phyloP scores from a whole-genome alignment of 108 stramenopile species.

The Cyclotella choctawhatcheeana region DNA sequence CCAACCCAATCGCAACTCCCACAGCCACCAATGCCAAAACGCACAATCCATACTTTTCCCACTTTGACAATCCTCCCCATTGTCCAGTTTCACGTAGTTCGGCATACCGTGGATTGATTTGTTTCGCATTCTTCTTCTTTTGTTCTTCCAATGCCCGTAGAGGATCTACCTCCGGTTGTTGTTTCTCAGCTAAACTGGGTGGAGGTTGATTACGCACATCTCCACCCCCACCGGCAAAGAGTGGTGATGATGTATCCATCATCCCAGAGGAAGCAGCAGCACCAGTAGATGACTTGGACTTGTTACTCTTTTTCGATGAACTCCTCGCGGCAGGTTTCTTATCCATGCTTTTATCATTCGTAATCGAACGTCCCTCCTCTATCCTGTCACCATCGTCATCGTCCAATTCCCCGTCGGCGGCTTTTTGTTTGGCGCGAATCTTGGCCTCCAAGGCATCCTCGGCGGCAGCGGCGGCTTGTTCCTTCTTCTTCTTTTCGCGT shows the following conservation, averaged over 20 bases:
- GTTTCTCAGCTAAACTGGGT: neutral
- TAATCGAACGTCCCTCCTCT: neutral
- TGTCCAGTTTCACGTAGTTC: conserved; percentile 39
- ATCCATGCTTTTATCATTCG: neutral
- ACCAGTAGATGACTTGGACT: neutral
- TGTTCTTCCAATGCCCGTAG: conserved; percentile 25
- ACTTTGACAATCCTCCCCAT: conserved; percentile 32
- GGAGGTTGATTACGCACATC: conserved; percentile 36
- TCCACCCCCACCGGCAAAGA: conserved; percentile 30
- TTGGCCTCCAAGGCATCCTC: conserved; percentile 21
- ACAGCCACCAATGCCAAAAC: conserved; percentile 23
- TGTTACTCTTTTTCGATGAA: neutral
- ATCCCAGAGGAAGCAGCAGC: neutral
- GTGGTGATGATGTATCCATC: neutral
- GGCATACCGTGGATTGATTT: conserved; percentile 24
- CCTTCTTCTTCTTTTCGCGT: conserved; percentile 19
- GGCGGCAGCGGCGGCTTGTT: conserved; percentile 7
- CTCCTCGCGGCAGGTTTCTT: neutral
- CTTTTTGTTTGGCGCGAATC: conserved; percentile 21
- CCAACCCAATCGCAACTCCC: conserved; percentile 25
- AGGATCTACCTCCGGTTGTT: conserved; percentile 5
- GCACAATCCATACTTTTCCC: conserved; percentile 36
- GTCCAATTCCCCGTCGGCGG: neutral
- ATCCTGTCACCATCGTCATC: neutral
- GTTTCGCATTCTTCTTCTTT: conserved; percentile 8